Base-by-base conservation (phyloP, 2,329 filamentous ascomycete species). In the Metarhizium brunneum region DNA sequence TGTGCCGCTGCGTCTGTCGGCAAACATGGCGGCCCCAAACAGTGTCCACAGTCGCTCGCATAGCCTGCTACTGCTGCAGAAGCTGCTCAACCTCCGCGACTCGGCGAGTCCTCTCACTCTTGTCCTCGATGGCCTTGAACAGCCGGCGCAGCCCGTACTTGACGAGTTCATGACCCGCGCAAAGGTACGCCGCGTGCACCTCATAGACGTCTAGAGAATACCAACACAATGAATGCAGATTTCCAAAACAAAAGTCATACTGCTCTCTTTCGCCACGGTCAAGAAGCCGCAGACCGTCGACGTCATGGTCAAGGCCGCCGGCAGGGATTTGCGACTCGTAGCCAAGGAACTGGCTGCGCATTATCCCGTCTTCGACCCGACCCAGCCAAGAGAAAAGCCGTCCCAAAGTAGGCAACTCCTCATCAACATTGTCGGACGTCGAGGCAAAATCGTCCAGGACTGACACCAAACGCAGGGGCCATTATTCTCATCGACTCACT, bases 71-170 rank as follows among this genome's bases (percentile, higher is more conserved):
- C 77, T 95, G 2, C 84, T 96, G 55, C 88, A 91, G 60, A 92
- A 90, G 66, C 76, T 96, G 2, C 77, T 96, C 60, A 89, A 85
- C 65, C 76, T 90, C 55, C 82, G 90, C 59, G 88, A 94, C 69
- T 84, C 83, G 56, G 84, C 87, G 14, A 95, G 90, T 51, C 92
- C 92, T 2, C 84, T 97, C 65, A 96, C 92, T 0, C 76, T 97
- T 30, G 72, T 96, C 3, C 77, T 96, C 56, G 92, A 97, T 70
- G 89, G 80, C 38, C 76, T 96, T 35, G 90, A 95, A 72, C 91
- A 96, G 71, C 84, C 85, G 30, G 88, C 85, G 6, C 78, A 76
- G 35, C 85, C 85, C 0, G 72, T 96, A 4, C 60, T 92, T 2
- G 73, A 76, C 18, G 91, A 96, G 69, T 89, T 92, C 69, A 82